Conservation (phyloP, 2,329 filamentous ascomycete species). For the Cyphellophora europaea region DNA sequence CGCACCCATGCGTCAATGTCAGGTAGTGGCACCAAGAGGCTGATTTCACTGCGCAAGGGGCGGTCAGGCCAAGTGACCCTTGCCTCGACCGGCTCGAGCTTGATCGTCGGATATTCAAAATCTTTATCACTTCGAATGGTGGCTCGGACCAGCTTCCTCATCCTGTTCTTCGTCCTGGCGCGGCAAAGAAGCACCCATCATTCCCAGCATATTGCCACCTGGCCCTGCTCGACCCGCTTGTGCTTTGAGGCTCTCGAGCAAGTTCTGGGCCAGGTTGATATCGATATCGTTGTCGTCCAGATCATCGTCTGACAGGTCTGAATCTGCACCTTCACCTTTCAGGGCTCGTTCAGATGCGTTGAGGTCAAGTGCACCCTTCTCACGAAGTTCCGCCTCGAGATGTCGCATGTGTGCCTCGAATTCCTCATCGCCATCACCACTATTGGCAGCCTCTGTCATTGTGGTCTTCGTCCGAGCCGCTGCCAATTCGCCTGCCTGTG, state of each 20-base stretch:
- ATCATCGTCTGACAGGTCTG: slow-evolving; percentile 14
- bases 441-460: slow-evolving; percentile 26
- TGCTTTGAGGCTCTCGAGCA: slow-evolving; percentile 86
- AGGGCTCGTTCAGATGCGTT: slow-evolving; percentile 21
- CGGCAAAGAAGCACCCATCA: slow-evolving; percentile 50
- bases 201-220: slow-evolving; percentile 72
- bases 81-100: too few relatives aligned
- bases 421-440: slow-evolving; percentile 46
- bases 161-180: too few relatives aligned
- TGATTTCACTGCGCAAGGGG: too few relatives aligned
- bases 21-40: too few relatives aligned
- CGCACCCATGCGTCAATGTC: too few relatives aligned
- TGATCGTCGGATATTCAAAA: too few relatives aligned
- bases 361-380: slow-evolving; percentile 34
- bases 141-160: too few relatives aligned
- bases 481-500: background rate
- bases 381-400: slow-evolving; percentile 39
- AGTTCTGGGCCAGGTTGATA: slow-evolving; percentile 78
- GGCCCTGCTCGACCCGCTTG: slow-evolving; percentile 81
- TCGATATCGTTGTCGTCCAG: slow-evolving; percentile 62
- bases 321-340: slow-evolving; percentile 17
- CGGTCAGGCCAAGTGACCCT: too few relatives aligned
- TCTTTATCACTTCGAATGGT: too few relatives aligned
- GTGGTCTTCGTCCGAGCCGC: slow-evolving; percentile 3
- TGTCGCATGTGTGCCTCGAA: slow-evolving; percentile 33